Conservation (phyloP, 192 early-diverging fungal genomes). For the Umbelopsis ramanniana region DNA sequence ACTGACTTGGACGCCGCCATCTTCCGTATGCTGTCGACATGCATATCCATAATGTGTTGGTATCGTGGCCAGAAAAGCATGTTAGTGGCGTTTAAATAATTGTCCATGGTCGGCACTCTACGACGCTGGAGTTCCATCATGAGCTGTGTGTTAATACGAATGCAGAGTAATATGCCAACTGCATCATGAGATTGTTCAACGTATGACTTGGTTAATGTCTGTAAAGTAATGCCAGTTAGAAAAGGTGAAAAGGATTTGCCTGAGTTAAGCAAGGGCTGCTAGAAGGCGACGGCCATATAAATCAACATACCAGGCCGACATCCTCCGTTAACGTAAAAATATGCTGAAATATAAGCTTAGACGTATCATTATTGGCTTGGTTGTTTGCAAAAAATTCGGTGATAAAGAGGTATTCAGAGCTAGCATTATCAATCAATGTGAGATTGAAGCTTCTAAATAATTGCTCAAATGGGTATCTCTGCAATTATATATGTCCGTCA, state of each 20-base stretch:
- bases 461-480: conserved; percentile 86
- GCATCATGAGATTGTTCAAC: conserved; percentile 85
- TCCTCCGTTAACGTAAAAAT: conserved; percentile 88
- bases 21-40: conserved; percentile 91
- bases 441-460: conserved; percentile 92
- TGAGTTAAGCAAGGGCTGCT: no score
- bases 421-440: conserved; percentile 92
- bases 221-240: not conserved
- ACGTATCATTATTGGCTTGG: conserved; percentile 64
- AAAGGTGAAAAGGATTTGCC: not conserved
- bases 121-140: conserved; percentile 82
- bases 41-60: conserved; percentile 81
- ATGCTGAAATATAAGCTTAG: conserved; percentile 76
- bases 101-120: conserved; percentile 80
- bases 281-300: not conserved
- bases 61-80: conserved; percentile 95
- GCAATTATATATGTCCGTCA: conserved; percentile 5
- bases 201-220: conserved; percentile 62
- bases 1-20: conserved; percentile 66
- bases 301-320: conserved; percentile 60
- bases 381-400: conserved; percentile 87
- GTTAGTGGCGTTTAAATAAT: conserved; percentile 87
- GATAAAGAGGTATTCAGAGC: conserved; percentile 92
- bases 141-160: conserved; percentile 85
- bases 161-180: conserved; percentile 87